Conservation (phyloP, 768 basidiomycete species). For the Boletus barrowsii region DNA sequence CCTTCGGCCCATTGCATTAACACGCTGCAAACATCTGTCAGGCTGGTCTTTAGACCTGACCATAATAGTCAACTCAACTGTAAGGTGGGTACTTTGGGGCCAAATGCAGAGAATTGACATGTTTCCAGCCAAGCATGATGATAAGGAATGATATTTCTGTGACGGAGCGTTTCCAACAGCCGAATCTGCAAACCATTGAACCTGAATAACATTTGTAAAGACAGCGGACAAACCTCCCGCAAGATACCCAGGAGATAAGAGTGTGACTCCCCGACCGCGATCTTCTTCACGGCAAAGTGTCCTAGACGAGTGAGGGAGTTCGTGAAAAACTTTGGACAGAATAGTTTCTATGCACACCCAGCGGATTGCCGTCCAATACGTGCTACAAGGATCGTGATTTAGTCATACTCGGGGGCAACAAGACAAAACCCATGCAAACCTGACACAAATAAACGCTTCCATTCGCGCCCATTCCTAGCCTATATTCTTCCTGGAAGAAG, state of each 20-base stretch:
- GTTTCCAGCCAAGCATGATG: constrained; percentile 95
- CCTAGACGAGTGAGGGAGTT: constrained; percentile 37
- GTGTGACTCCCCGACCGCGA: constrained; percentile 90
- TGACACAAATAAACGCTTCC: constrained; percentile 88
- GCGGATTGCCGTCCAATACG: constrained; percentile 79
- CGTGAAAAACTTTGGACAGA: not conserved
- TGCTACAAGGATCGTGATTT: constrained; percentile 45
- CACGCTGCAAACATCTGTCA: constrained; percentile 44
- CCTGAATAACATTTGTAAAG: not conserved
- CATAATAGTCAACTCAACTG: constrained; percentile 51
- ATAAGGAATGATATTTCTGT: constrained; percentile 93
- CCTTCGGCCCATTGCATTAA: constrained; percentile 95
- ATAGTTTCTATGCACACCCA: constrained; percentile 45
- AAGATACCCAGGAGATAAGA: constrained; percentile 80
- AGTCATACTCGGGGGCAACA: not conserved
- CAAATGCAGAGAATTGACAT: constrained; percentile 83
- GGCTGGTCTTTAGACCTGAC: not conserved
- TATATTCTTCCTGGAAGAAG: constrained; percentile 88
- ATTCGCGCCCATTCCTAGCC: constrained; percentile 93
- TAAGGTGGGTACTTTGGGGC: constrained; percentile 81
- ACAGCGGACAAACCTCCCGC: constrained; percentile 52
- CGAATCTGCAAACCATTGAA: constrained; percentile 51
- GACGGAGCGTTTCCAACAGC: constrained; percentile 79
- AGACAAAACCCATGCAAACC: constrained; percentile 38
- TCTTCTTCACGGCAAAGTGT: constrained; percentile 94